Evolutionary conservation across 768 basidiomycete genomes (phyloP).

Genomic region (Leccinellum luteum): DNA sequence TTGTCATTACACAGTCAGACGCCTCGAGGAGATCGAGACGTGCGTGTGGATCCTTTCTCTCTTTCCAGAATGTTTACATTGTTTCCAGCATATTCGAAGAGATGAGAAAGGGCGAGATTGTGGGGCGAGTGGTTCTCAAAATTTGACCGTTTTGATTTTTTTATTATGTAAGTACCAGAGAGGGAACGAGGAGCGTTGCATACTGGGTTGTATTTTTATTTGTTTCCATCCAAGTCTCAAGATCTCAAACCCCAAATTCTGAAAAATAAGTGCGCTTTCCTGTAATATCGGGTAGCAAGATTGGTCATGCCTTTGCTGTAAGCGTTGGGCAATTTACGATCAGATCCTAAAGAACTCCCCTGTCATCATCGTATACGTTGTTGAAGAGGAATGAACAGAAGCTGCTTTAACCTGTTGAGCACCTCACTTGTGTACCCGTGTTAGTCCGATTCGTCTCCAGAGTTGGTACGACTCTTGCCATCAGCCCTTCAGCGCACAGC

Average conservation of each 20-base stretch:
- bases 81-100: conserved; percentile 19
- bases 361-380: not conserved
- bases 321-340: not conserved
- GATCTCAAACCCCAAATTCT: not conserved
- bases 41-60: not conserved
- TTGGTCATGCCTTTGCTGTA: not conserved
- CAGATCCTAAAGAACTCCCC: not conserved
- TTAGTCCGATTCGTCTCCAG: not conserved
- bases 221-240: not conserved
- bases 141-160: conserved; percentile 7
- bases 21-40: conserved; percentile 30
- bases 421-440: not conserved
- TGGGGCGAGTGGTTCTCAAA: conserved; percentile 21
- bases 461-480: not conserved
- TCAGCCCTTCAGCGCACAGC: no score
- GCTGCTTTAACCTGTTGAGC: not conserved
- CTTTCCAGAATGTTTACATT: not conserved
- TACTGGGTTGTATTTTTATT: not conserved
- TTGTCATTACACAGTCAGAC: conserved; percentile 24
- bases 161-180: no score
- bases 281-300: not conserved
- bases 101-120: conserved; percentile 14
- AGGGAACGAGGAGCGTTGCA: not conserved
- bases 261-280: not conserved
- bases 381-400: not conserved